phyloP scores from a whole-genome alignment of 2,329 filamentous ascomycete species.

The Colletotrichum viniferum region DNA sequence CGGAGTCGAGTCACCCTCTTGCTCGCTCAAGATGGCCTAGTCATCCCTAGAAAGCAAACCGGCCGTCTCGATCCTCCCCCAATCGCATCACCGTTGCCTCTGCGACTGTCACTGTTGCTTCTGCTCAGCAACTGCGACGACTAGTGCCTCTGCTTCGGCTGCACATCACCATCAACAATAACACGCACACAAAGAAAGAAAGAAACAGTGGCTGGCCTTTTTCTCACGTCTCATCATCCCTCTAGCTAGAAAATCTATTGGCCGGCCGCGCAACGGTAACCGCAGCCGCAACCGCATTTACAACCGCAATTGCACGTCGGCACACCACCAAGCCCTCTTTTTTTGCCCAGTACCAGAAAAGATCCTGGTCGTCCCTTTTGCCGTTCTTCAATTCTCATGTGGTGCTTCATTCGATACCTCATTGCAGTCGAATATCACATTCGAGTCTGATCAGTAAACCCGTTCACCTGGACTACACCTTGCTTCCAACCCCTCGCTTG shows the following conservation, averaged over 20 bases:
- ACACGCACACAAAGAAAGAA: slow-evolving; percentile 12
- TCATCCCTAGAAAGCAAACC: not conserved
- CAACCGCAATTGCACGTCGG: not conserved
- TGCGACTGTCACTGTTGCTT: not conserved
- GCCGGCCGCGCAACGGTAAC: slow-evolving; percentile 9
- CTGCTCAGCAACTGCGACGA: not conserved
- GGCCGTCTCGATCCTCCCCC: not conserved
- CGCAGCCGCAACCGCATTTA: slow-evolving; percentile 8
- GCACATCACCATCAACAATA: not conserved
- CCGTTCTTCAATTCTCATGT: not conserved
- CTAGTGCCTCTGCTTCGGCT: not conserved
- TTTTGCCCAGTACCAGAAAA: not conserved
- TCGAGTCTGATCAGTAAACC: not conserved
- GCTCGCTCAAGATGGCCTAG: not conserved
- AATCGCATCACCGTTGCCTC: not conserved
- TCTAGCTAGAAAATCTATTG: not conserved
- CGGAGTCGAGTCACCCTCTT: not conserved
- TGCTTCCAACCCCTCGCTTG: not conserved
- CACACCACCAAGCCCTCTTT: not conserved
- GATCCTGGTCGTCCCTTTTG: not conserved
- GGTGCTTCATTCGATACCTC: not conserved
- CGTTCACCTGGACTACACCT: not conserved
- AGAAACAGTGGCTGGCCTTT: not conserved
- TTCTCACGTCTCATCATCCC: not conserved
- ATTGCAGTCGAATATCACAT: not conserved